Percentiles rank a stretch among this genome's conserved stretches.
Evolutionary conservation across 805 yeast genomes (phyloP).

Genomic region (Hanseniaspora valbyensis): DNA sequence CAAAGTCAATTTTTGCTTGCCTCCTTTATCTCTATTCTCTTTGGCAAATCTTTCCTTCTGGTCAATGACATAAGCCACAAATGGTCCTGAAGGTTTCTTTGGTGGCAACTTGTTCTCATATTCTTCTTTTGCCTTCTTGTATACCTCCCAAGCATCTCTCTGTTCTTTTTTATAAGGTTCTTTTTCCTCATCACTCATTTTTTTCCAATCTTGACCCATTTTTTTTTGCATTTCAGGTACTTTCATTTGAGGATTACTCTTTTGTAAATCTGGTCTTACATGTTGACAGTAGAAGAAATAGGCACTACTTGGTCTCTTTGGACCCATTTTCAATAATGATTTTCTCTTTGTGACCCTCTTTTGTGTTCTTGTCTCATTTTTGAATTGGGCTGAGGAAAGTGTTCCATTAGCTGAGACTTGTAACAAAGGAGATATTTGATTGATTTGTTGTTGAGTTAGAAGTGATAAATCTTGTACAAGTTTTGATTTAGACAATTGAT

Average conservation of each 20-base stretch:
- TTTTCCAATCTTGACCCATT: slow-evolving; percentile 88
- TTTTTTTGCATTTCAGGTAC: slow-evolving; percentile 41
- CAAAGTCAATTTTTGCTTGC: slow-evolving; percentile 17
- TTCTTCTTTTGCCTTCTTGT: slow-evolving; percentile 28
- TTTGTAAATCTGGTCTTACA: slow-evolving; percentile 26
- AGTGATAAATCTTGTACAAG: slow-evolving; percentile 3
- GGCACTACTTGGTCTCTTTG: slow-evolving; percentile 33
- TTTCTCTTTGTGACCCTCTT: slow-evolving; percentile 30
- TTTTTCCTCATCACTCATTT: slow-evolving; percentile 62
- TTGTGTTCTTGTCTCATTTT: slow-evolving; percentile 29
- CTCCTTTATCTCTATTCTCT: slow-evolving; percentile 24
- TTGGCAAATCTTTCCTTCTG: slow-evolving; percentile 27
- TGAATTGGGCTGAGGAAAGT: slow-evolving; percentile 18
- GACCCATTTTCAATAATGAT: slow-evolving; percentile 29
- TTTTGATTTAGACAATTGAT: slow-evolving; percentile 16
- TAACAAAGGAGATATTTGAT: slow-evolving; percentile 7
- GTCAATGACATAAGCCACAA: slow-evolving; percentile 29
- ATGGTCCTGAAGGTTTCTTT: slow-evolving; percentile 32
- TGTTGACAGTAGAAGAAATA: slow-evolving; percentile 30
- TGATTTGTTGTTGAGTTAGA: slow-evolving; percentile 6
- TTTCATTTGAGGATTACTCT: slow-evolving; percentile 29
- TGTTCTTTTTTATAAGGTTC: slow-evolving; percentile 59
- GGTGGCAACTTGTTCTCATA: slow-evolving; percentile 31
- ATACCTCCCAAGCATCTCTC: slow-evolving; percentile 29
- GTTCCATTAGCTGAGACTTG: background rate